Evolutionary conservation across 495 filamentous ascomycete genomes (phyloP).

Genomic region (Penicillium salamii): DNA sequence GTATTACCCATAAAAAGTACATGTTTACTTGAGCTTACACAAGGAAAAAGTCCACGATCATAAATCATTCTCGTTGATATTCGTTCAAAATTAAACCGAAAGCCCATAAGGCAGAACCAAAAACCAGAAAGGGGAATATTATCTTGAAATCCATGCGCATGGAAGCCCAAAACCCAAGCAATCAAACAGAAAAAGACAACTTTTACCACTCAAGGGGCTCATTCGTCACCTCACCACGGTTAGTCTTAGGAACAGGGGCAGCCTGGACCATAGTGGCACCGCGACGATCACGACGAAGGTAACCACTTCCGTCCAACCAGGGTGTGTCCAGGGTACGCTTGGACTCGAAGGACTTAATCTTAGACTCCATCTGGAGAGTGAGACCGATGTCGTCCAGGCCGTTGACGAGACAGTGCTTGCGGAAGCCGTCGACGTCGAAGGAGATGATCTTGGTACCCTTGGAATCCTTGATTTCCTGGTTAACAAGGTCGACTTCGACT

Average conservation of each 20-base stretch:
- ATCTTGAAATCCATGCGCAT: conserved; percentile 11
- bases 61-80: conserved; percentile 28
- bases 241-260: conserved; percentile 83
- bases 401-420: conserved; percentile 91
- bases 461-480: conserved; percentile 77
- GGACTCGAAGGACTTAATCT: conserved; percentile 81
- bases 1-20: too few species aligned
- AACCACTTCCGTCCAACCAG: conserved; percentile 88
- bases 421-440: conserved; percentile 88
- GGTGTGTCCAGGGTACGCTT: conserved; percentile 75
- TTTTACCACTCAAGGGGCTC: conserved; percentile 91
- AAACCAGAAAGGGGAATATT: conserved; percentile 23
- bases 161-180: conserved; percentile 11
- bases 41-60: conserved; percentile 15
- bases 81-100: conserved; percentile 15
- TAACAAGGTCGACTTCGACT: conserved; percentile 86
- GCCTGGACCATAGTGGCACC: conserved; percentile 73
- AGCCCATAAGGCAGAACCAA: conserved; percentile 13
- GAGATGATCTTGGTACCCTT: conserved; percentile 65
- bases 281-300: conserved; percentile 67
- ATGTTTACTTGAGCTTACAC: too few species aligned
- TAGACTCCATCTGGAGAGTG: conserved; percentile 86
- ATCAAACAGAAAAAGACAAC: conserved; percentile 11
- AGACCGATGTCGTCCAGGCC: conserved; percentile 95
- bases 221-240: conserved; percentile 76